Percentiles rank a stretch among this genome's conserved stretches.
These are phyloP conservation scores for Penicillium egyptiacum DNA, from an alignment of 495 filamentous ascomycete genomes.

Conservation along the genomic window DNA sequence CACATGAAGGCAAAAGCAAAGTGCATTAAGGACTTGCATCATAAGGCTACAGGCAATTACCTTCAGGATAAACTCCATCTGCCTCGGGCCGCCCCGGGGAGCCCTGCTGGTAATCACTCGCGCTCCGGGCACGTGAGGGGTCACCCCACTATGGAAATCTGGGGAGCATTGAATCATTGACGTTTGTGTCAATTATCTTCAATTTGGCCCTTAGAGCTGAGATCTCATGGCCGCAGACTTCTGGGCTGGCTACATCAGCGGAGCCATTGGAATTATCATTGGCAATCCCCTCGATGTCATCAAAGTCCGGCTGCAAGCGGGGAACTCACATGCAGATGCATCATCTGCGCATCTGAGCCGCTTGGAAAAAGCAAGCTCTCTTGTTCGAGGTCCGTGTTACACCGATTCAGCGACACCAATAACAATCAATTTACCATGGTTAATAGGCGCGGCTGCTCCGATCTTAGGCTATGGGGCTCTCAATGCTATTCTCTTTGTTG, in stretches of 20 bases:
- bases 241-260: conserved; percentile 83
- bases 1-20: too few relatives aligned
- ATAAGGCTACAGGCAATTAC: too few relatives aligned
- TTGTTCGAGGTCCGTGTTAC: conserved; percentile 47
- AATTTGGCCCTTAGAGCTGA: not conserved
- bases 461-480: conserved; percentile 85
- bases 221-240: conserved; percentile 74
- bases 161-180: conserved; percentile 13
- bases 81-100: too few relatives aligned
- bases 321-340: conserved; percentile 28
- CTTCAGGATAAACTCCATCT: not conserved
- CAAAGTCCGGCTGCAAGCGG: conserved; percentile 79
- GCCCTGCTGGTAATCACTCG: not conserved
- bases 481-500: conserved; percentile 82
- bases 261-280: conserved; percentile 77
- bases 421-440: conserved; percentile 9
- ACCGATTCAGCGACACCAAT: not conserved
- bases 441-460: conserved; percentile 69
- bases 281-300: conserved; percentile 86
- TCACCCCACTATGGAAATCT: conserved; percentile 7
- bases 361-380: conserved; percentile 46
- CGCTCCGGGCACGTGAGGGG: conserved; percentile 6
- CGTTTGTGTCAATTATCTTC: conserved; percentile 1
- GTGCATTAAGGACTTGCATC: too few relatives aligned
- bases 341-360: conserved; percentile 30